Evolutionary conservation across 1,139 yeast species (phyloP), one percentile per base, ranked within the genome.

Genomic region (Pichia sp.): DNA sequence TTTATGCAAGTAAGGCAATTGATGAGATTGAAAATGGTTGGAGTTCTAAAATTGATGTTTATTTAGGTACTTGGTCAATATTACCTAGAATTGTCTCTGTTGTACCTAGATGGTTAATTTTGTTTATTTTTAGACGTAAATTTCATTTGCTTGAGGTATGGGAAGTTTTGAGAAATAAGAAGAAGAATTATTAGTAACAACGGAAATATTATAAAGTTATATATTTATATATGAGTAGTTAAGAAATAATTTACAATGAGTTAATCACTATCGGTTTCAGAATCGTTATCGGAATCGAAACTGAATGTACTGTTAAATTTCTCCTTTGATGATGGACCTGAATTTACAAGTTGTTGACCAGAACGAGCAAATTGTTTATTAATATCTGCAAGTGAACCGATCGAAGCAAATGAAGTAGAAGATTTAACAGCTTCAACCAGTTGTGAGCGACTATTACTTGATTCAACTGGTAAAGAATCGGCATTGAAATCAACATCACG

Each of bases 1-100:
- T 43, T 0, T 84, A 77, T 55, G 88, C 89, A 3, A 52, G 52
- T 28, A 59, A 66, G 41, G 78, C 82, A 1, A 75, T 74, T 14
- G 55, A 61, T 38, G 84, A 78, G 52, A 63, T 73, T 21, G 48
- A 61, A 37, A 64, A 67, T 42, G 71, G 44, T 25, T 35, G 35
- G 26, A 53, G 55, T 3, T 70, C 69, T 38, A 38, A 23, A 3
- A 62, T 75, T 25, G 72, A 69, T 45, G 64, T 62, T 23, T 80
- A 79, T 59, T 66, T 83, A 42, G 93, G 91, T 7, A 54, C 67
- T 2, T 63, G 64, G 61, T 71, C 79, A 6, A 48, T 66, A 12
- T 60, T 78, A 45, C 62, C 69, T 31, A 49, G 54, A 34, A 45
- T 65, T 26, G 51, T 61, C 46, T 49, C 54, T 40, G 62, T 65